Conservation (phyloP, 2,329 filamentous ascomycete species). For the Juglanconis oblonga region DNA sequence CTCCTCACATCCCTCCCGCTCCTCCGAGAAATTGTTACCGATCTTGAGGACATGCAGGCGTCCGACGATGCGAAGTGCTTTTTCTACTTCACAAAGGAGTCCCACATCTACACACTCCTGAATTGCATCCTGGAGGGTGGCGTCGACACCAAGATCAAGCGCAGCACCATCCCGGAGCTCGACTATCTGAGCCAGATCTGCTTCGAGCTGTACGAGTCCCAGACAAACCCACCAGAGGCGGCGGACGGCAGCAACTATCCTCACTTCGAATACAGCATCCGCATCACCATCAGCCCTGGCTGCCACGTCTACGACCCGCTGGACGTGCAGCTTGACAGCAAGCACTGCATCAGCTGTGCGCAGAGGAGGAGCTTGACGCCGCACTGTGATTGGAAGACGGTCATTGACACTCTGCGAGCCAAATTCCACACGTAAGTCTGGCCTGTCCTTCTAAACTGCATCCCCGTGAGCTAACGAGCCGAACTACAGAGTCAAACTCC, state of each 20-base stretch:
- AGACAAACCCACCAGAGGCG: slow-evolving; percentile 58
- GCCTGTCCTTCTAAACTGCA: slow-evolving; percentile 1
- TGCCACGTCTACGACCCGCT: slow-evolving; percentile 96
- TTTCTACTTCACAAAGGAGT: slow-evolving; percentile 99
- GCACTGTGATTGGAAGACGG: slow-evolving; percentile 92
- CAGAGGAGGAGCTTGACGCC: slow-evolving; percentile 85
- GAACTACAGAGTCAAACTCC: slow-evolving; percentile 57
- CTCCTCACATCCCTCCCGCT: slow-evolving; percentile 89
- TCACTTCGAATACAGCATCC: slow-evolving; percentile 89
- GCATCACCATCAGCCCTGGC: slow-evolving; percentile 91
- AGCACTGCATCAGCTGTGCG: slow-evolving; percentile 93
- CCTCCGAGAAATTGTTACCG: slow-evolving; percentile 93
- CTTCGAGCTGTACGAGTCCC: slow-evolving; percentile 96
- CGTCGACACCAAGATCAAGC: slow-evolving; percentile 93
- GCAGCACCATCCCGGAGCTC: slow-evolving; percentile 91
- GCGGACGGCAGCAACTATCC: slow-evolving; percentile 55
- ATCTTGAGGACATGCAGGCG: slow-evolving; percentile 95
- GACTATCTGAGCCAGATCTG: slow-evolving; percentile 98
- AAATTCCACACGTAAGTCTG: slow-evolving; percentile 88
- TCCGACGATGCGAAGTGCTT: slow-evolving; percentile 92
- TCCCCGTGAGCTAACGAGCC: not conserved
- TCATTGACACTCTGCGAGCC: slow-evolving; percentile 90
- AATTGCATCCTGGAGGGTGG: slow-evolving; percentile 98
- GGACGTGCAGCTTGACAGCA: slow-evolving; percentile 92
- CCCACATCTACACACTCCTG: slow-evolving; percentile 94